Evolutionary conservation across 2,329 filamentous ascomycete species (phyloP).

Genomic region (Diplodia mutila): DNA sequence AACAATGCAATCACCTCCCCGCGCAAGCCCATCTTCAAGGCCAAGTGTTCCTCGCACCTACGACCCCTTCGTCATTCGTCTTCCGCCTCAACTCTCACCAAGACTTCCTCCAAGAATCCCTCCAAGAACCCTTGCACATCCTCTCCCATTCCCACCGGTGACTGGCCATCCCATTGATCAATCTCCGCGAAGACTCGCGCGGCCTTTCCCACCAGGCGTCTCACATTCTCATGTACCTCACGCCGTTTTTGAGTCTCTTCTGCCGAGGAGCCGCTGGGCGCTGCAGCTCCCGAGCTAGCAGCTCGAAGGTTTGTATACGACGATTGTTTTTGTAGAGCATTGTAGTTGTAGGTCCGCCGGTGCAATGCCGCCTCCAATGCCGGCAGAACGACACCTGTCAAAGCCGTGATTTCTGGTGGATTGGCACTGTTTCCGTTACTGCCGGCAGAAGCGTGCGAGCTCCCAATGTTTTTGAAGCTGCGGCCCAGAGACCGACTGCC

Average conservation of each 20-base stretch:
- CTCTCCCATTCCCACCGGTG: slow-evolving; percentile 90
- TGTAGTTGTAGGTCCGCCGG: slow-evolving; percentile 67
- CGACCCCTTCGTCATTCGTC: slow-evolving; percentile 59
- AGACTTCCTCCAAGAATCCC: slow-evolving; percentile 88
- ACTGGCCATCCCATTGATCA: slow-evolving; percentile 81
- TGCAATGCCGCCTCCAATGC: slow-evolving; percentile 90
- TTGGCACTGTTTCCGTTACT: slow-evolving; percentile 3
- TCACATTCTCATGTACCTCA: slow-evolving; percentile 80
- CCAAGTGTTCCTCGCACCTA: background rate
- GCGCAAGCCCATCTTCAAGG: background rate
- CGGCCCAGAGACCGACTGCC: slow-evolving; percentile 19
- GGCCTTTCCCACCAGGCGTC: slow-evolving; percentile 79
- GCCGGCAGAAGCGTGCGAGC: slow-evolving; percentile 13
- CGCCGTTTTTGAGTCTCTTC: slow-evolving; percentile 37
- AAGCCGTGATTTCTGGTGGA: slow-evolving; percentile 75
- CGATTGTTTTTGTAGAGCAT: slow-evolving; percentile 54
- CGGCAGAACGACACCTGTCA: slow-evolving; percentile 89
- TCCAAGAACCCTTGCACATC: slow-evolving; percentile 89
- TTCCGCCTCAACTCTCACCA: slow-evolving; percentile 87
- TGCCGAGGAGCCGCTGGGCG: background rate
- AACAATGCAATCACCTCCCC: too few species aligned
- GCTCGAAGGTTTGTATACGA: slow-evolving; percentile 14
- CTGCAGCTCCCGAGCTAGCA: background rate
- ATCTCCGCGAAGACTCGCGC: slow-evolving; percentile 86
- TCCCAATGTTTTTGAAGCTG: slow-evolving; percentile 24